Conservation (phyloP, 106 monocot genomes). For the Xerophyta viscosa region DNA sequence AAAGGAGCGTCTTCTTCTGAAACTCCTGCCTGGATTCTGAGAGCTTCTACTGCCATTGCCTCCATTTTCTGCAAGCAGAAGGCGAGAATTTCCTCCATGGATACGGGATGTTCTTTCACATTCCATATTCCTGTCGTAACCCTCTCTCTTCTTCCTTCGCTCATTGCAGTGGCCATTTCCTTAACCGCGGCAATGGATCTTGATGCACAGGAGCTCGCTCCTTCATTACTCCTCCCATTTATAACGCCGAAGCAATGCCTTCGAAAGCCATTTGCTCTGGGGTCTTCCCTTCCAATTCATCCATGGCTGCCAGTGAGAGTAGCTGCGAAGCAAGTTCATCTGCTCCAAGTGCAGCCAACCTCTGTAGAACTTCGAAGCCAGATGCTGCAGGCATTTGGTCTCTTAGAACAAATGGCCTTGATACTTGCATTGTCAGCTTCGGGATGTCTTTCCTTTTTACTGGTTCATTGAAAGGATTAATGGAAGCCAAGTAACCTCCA, state of each 20-base stretch:
- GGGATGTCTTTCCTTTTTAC: conserved; percentile 36
- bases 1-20: conserved; percentile 73
- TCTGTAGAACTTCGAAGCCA: conserved; percentile 74
- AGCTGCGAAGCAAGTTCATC: conserved; percentile 42
- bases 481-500: conserved; percentile 71
- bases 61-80: conserved; percentile 71
- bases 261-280: conserved; percentile 93
- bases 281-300: conserved; percentile 76
- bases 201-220: conserved; percentile 65
- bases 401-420: conserved; percentile 54
- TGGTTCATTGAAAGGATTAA: conserved; percentile 54
- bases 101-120: conserved; percentile 39
- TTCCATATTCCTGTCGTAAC: conserved; percentile 78
- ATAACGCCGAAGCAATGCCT: conserved; percentile 82
- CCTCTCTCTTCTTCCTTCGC: conserved; percentile 52
- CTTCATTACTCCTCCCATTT: conserved; percentile 54
- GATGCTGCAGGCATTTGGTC: conserved; percentile 18
- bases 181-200: conserved; percentile 45
- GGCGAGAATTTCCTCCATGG: conserved; percentile 48
- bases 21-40: conserved; percentile 78
- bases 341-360: conserved; percentile 40
- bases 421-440: conserved; percentile 85
- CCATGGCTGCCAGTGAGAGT: conserved; percentile 38
- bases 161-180: conserved; percentile 42
- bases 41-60: conserved; percentile 64